phyloP scores from a whole-genome alignment of 2,329 filamentous ascomycete species.

The Epichloe brachyelytri region DNA sequence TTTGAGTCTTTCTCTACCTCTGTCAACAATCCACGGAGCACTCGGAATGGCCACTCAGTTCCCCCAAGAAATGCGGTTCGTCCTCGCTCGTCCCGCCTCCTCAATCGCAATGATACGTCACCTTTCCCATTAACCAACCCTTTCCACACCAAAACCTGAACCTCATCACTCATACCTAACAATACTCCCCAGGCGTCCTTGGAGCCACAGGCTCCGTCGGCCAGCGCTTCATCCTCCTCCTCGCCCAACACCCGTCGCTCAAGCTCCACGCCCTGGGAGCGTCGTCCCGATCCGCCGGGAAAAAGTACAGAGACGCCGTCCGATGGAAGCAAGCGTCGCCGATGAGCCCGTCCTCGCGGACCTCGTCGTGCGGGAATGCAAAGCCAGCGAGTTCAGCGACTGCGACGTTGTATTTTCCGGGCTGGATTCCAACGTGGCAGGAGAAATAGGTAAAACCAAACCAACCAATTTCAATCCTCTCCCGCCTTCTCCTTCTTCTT shows the following conservation, averaged over 20 bases:
- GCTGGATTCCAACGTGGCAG: conserved; percentile 82
- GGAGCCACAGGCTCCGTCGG: conserved; percentile 91
- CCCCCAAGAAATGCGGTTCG: conserved; percentile 47
- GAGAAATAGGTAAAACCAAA: conserved; percentile 58
- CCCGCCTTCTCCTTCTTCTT: neutral
- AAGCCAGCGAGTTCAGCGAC: conserved; percentile 67
- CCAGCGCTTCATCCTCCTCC: conserved; percentile 86
- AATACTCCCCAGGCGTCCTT: conserved; percentile 47
- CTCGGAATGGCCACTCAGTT: conserved; percentile 28
- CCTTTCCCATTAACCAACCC: conserved; percentile 5
- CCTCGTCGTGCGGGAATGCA: conserved; percentile 76
- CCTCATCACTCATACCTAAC: neutral
- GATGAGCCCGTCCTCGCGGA: conserved; percentile 64
- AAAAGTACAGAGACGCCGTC: conserved; percentile 89
- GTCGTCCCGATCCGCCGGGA: conserved; percentile 77
- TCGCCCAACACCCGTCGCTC: conserved; percentile 78
- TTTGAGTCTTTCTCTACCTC: neutral
- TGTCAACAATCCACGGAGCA: neutral
- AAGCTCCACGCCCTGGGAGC: conserved; percentile 81
- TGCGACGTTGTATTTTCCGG: conserved; percentile 93
- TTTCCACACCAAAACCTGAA: too few relatives aligned
- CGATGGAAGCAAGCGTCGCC: conserved; percentile 85
- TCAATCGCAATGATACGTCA: neutral
- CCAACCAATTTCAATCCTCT: too few relatives aligned
- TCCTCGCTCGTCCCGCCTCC: conserved; percentile 3